A percentile compares a stretch with the other conserved stretches of the same genome.
Conservation (phyloP, 495 filamentous ascomycete genomes). For the Astrothelium subdiscretum region DNA sequence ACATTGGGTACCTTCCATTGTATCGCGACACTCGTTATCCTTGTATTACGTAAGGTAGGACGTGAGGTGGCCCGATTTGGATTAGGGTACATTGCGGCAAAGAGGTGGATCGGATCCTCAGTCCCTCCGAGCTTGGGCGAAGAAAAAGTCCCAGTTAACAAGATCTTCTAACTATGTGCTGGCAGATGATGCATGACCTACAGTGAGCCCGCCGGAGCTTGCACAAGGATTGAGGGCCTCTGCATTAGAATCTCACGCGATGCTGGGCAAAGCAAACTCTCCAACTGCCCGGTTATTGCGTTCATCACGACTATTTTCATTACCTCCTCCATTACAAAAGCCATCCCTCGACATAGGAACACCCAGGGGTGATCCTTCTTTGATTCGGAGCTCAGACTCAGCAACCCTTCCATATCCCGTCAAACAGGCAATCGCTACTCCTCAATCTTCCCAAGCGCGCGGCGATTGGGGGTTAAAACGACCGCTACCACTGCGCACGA, state of each 20-base stretch:
- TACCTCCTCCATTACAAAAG: conserved; percentile 44
- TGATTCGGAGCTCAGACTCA: conserved; percentile 34
- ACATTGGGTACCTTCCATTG: too few species aligned
- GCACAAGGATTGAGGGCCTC: neutral
- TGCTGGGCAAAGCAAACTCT: conserved; percentile 36
- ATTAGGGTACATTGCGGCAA: neutral
- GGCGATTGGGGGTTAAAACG: conserved; percentile 97
- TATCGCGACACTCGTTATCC: too few species aligned
- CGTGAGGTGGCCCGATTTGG: neutral
- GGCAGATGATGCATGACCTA: neutral
- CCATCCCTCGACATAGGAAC: conserved; percentile 31
- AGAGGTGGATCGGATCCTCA: neutral
- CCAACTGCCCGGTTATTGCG: conserved; percentile 54
- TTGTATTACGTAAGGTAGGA: too few species aligned
- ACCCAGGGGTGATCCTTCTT: conserved; percentile 24
- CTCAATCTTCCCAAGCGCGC: conserved; percentile 53
- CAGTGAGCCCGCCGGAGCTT: neutral
- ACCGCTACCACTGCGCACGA: conserved; percentile 62
- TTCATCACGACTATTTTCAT: conserved; percentile 52
- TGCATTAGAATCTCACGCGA: neutral
- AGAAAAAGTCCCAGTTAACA: too few species aligned
- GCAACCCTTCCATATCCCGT: conserved; percentile 71
- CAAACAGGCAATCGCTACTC: conserved; percentile 73
- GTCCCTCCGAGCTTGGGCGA: too few species aligned
- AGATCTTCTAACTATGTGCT: too few species aligned